These are phyloP conservation scores for Ceratocystis ficicola DNA, from an alignment of 2,329 filamentous ascomycete species.

Conservation along the genomic window DNA sequence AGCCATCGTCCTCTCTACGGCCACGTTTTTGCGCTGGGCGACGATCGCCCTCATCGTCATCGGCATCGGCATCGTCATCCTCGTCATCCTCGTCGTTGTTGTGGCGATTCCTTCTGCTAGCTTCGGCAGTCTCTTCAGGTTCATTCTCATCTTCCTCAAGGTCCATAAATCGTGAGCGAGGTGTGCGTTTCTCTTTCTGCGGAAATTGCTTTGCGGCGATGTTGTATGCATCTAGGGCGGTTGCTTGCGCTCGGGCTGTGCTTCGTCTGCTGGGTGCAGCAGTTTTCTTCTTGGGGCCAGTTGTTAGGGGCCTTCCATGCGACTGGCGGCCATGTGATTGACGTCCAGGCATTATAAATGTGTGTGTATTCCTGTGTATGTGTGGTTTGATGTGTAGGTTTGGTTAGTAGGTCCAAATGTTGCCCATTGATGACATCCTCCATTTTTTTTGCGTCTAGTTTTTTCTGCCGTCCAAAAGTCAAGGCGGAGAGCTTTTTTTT, in stretches of 20 bases:
- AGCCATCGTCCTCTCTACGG: constrained; percentile 37
- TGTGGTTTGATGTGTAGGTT: not conserved
- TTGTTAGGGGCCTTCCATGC: constrained; percentile 31
- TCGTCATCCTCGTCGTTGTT: constrained; percentile 37
- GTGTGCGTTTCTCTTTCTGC: constrained; percentile 37
- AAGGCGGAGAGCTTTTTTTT: constrained; percentile 23
- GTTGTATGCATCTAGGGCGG: constrained; percentile 45
- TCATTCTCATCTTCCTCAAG: constrained; percentile 29
- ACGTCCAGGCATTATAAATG: constrained; percentile 42
- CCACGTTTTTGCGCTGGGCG: constrained; percentile 31
- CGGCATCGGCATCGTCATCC: constrained; percentile 44
- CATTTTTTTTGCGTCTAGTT: constrained; percentile 17
- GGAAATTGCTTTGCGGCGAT: constrained; percentile 44
- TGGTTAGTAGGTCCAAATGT: constrained; percentile 10
- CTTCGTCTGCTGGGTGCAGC: constrained; percentile 31
- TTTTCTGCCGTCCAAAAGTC: constrained; percentile 23
- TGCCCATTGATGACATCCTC: not conserved
- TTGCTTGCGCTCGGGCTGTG: constrained; percentile 39
- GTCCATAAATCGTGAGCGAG: constrained; percentile 42
- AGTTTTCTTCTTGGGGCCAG: constrained; percentile 23
- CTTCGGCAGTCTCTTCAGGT: constrained; percentile 15
- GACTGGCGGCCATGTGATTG: constrained; percentile 47
- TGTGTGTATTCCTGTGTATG: constrained; percentile 11
- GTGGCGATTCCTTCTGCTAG: constrained; percentile 33
- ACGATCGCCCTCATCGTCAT: constrained; percentile 38